A percentile compares a stretch with the other conserved stretches of the same genome.
Conservation (phyloP, 257 asterid species). For the Fraxinus excelsior region DNA sequence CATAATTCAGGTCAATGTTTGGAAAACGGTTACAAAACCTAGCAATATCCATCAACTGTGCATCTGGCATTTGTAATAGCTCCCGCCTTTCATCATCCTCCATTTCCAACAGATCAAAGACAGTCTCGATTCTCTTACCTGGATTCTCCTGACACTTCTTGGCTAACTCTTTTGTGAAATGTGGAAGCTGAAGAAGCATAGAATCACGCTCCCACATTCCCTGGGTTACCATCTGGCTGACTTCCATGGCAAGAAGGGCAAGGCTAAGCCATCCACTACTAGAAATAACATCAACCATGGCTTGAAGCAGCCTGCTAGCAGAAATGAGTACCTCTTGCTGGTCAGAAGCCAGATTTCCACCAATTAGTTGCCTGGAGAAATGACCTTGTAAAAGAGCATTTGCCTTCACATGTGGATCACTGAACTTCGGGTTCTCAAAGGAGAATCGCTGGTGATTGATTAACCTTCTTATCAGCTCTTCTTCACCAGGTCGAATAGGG, state of each 20-base stretch:
- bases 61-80: slow-evolving; percentile 12
- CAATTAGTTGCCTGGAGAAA: slow-evolving; percentile 16
- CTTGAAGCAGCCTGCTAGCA: slow-evolving; percentile 22
- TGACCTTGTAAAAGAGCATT: slow-evolving; percentile 17
- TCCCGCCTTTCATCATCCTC: slow-evolving; percentile 22
- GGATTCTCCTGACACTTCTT: slow-evolving; percentile 21
- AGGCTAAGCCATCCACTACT: slow-evolving; percentile 22
- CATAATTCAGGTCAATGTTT: slow-evolving; percentile 18
- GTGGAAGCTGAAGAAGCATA: slow-evolving; percentile 23
- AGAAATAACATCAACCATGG: slow-evolving; percentile 20
- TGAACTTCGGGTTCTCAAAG: slow-evolving; percentile 11
- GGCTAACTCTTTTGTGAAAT: slow-evolving; percentile 19
- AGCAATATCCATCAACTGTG: slow-evolving; percentile 20
- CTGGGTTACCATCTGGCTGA: slow-evolving; percentile 24
- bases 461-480: slow-evolving; percentile 15
- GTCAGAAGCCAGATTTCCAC: slow-evolving; percentile 18
- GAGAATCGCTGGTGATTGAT: slow-evolving; percentile 21
- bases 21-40: slow-evolving; percentile 23
- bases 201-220: slow-evolving; percentile 24
- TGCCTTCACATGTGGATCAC: slow-evolving; percentile 22
- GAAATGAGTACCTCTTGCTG: slow-evolving; percentile 21
- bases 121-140: slow-evolving; percentile 3
- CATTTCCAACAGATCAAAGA: slow-evolving; percentile 22
- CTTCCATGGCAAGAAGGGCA: slow-evolving; percentile 21
- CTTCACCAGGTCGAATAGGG: slow-evolving; percentile 20